phyloP scores from a whole-genome alignment of 305 asterid genomes.

The Withania somnifera region DNA sequence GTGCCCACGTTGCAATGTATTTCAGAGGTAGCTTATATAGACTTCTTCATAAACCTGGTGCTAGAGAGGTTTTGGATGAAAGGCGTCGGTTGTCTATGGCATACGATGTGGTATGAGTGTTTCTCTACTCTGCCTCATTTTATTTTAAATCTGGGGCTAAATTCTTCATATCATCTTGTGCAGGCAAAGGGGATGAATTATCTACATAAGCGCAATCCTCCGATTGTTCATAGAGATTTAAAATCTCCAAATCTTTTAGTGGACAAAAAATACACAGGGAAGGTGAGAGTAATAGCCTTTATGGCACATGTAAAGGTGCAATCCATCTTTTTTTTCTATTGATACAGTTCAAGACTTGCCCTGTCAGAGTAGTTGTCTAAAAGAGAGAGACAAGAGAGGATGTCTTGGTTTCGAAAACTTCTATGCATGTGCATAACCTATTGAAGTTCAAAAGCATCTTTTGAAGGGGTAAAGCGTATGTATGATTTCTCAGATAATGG shows the following conservation, averaged over 20 bases:
- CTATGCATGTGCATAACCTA: not conserved
- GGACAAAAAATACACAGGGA: conserved; percentile 91
- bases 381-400: not conserved
- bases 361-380: not conserved
- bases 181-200: conserved; percentile 98
- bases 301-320: not conserved
- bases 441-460: not conserved
- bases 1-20: not conserved
- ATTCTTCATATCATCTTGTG: conserved; percentile 9
- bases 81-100: conserved; percentile 93
- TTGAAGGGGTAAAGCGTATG: not conserved
- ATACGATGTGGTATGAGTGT: conserved; percentile 67
- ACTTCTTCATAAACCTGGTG: conserved; percentile 82
- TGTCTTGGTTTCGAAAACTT: not conserved
- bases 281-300: conserved; percentile 34
- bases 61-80: conserved; percentile 80
- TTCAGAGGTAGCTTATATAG: conserved; percentile 90
- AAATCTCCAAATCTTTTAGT: conserved; percentile 97
- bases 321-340: not conserved
- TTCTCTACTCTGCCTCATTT: not conserved
- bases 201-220: conserved; percentile 83
- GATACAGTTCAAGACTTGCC: not conserved
- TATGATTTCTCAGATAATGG: not conserved
- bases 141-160: conserved; percentile 6
- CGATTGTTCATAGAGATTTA: conserved; percentile 82